Percentiles rank a stretch among this genome's conserved stretches.
phyloP scores from a whole-genome alignment of 495 filamentous ascomycete genomes.

The Aspergillus panamensis region DNA sequence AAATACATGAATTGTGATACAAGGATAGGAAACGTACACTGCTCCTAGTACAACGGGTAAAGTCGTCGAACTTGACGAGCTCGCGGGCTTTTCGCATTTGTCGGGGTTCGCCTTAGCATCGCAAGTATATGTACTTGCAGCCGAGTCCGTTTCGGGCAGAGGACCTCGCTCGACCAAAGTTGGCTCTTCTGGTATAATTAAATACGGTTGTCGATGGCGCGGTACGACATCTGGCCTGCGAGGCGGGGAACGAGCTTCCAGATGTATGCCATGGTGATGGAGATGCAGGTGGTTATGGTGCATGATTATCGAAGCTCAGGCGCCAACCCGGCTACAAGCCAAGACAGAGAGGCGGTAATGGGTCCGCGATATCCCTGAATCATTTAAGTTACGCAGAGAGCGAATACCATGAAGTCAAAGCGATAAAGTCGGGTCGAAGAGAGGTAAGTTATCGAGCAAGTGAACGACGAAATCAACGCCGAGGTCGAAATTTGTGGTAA shows the following conservation, averaged over 20 bases:
- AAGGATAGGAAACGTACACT: slow-evolving; percentile 59
- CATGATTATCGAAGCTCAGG: slow-evolving; percentile 24
- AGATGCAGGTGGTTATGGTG: slow-evolving; percentile 25
- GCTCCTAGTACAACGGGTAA: slow-evolving; percentile 77
- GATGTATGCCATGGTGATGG: slow-evolving; percentile 26
- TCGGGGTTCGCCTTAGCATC: slow-evolving; percentile 13
- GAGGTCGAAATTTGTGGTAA: slow-evolving; percentile 11
- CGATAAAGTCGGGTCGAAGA: not conserved
- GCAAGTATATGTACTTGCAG: slow-evolving; percentile 4
- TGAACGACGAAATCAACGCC: slow-evolving; percentile 9
- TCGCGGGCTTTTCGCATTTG: slow-evolving; percentile 43
- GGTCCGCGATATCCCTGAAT: not conserved
- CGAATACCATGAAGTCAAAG: slow-evolving; percentile 4
- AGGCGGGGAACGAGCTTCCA: slow-evolving; percentile 24
- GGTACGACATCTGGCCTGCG: slow-evolving; percentile 32
- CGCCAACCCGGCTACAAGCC: not conserved
- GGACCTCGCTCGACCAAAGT: slow-evolving; percentile 32
- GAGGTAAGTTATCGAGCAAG: not conserved
- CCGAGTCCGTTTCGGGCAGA: slow-evolving; percentile 16
- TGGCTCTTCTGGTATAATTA: slow-evolving; percentile 23
- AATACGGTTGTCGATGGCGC: slow-evolving; percentile 24
- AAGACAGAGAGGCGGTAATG: not conserved
- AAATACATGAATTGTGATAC: not conserved
- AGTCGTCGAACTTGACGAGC: slow-evolving; percentile 54
- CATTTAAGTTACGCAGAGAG: not conserved